Evolutionary conservation across 2,329 filamentous ascomycete genomes (phyloP).

Genomic region (Xylaria sp.): DNA sequence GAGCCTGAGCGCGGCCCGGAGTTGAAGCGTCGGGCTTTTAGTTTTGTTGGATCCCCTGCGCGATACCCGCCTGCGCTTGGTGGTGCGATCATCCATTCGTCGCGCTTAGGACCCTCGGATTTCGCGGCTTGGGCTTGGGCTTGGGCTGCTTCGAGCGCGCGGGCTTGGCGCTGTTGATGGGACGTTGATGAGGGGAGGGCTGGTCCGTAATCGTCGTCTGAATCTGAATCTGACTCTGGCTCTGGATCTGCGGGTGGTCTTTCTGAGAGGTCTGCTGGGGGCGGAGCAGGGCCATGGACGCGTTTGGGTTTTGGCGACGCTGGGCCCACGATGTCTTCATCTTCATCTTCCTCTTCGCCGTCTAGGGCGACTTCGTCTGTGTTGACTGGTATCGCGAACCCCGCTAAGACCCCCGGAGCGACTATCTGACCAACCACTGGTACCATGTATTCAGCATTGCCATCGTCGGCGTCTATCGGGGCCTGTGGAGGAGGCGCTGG

Average conservation of each 20-base stretch:
- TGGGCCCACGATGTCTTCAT: slow-evolving; percentile 42
- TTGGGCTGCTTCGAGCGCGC: slow-evolving; percentile 48
- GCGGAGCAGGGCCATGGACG: slow-evolving; percentile 57
- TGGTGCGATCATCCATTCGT: slow-evolving; percentile 86
- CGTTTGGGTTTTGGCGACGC: slow-evolving; percentile 45
- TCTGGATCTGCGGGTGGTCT: slow-evolving; percentile 50
- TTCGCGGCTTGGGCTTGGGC: slow-evolving; percentile 42
- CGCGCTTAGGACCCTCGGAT: slow-evolving; percentile 70
- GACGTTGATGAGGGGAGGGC: slow-evolving; percentile 62
- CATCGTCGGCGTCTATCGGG: slow-evolving; percentile 56
- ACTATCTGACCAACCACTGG: slow-evolving; percentile 33
- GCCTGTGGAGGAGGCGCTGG: slow-evolving; percentile 53
- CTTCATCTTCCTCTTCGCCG: slow-evolving; percentile 38
- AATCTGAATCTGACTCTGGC: slow-evolving; percentile 46
- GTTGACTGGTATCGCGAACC: slow-evolving; percentile 41
- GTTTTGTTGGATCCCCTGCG: slow-evolving; percentile 83
- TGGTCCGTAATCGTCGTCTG: slow-evolving; percentile 68
- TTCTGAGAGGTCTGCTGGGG: slow-evolving; percentile 56
- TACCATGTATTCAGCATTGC: slow-evolving; percentile 44
- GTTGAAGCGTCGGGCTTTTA: slow-evolving; percentile 84
- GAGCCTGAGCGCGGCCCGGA: slow-evolving; percentile 62
- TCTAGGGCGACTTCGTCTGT: slow-evolving; percentile 43
- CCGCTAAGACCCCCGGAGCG: slow-evolving; percentile 40
- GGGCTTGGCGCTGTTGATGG: slow-evolving; percentile 45
- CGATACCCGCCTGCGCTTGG: slow-evolving; percentile 66